Base-by-base conservation (phyloP, 257 asterid genomes). In the Solanum raphanifolium region DNA sequence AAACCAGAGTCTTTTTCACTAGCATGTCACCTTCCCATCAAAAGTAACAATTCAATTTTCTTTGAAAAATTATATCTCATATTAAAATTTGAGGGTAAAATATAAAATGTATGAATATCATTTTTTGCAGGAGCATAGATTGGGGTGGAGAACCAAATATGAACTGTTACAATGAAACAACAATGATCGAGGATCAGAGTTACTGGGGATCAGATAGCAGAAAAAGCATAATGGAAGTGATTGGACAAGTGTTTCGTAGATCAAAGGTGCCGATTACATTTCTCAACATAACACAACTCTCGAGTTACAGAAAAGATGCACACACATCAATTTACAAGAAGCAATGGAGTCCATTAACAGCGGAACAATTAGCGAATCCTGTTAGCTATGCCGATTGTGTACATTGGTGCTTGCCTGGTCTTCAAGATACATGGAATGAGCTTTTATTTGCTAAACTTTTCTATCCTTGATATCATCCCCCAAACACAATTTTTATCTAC, bases 341-440 rank as follows among this genome's bases (percentile, higher is more conserved):
- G 41, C 94, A 89, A 29, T 93, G 92, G 94, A 87, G 79, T 21
- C 94, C 90, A 3, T 78, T 95, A 23, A 93, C 95, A 0, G 83
- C 88, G 4, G 83, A 92, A 83, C 93, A 95, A 84, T 62, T 88
- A 1, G 94, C 94, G 0, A 89, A 93, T 60, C 97, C 98, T 1
- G 83, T 13, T 6, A 90, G 93, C 88, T 94, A 92, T 27, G 97
- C 99, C 1, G 98, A 96, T 76, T 96, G 99, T 91, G 91, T 94
- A 6, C 99, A 96, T 43, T 96, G 99, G 99, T 96, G 99, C 71
- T 86, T 95, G 55, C 98, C 99, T 2, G 99, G 99, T 16, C 87
- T 96, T 41, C 98, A 92, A 41, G 99, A 96, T 66, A 93, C 93
- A 68, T 96, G 99, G 99, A 96, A 94, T 46, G 94, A 95, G 90